Conservation (phyloP, 2,329 filamentous ascomycete species). For the Trichophyton equinum region DNA sequence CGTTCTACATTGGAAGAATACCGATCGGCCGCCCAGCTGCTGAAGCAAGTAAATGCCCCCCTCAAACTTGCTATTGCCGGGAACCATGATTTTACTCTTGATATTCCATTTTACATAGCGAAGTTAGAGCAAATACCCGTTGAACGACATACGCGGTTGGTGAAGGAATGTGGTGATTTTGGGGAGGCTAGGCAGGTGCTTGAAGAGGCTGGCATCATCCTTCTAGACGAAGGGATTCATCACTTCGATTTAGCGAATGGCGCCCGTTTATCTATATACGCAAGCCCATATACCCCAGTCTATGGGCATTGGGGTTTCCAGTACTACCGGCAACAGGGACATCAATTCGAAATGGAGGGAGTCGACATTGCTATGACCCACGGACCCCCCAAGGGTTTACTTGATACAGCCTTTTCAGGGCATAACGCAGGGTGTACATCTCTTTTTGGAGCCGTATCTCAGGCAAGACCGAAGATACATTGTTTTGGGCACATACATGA, state of each 20-base stretch:
- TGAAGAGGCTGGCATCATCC: slow-evolving; percentile 30
- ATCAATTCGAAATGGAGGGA: slow-evolving; percentile 25
- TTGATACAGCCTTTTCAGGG: slow-evolving; percentile 32
- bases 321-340: slow-evolving; percentile 29
- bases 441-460: slow-evolving; percentile 24
- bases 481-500: slow-evolving; percentile 37
- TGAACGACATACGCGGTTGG: slow-evolving; percentile 20
- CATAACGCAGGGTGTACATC: slow-evolving; percentile 22
- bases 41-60: slow-evolving; percentile 35
- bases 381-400: slow-evolving; percentile 41
- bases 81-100: slow-evolving; percentile 41
- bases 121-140: slow-evolving; percentile 22
- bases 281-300: slow-evolving; percentile 42
- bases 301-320: slow-evolving; percentile 40
- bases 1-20: slow-evolving; percentile 33
- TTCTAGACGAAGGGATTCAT: slow-evolving; percentile 42
- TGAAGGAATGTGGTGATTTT: slow-evolving; percentile 29
- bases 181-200: slow-evolving; percentile 33
- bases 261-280: slow-evolving; percentile 38
- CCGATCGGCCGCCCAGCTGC: slow-evolving; percentile 29
- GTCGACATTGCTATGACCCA: slow-evolving; percentile 44
- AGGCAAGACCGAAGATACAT: slow-evolving; percentile 24
- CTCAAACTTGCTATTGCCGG: slow-evolving; percentile 45
- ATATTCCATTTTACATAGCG: slow-evolving; percentile 26
- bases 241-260: slow-evolving; percentile 40